These are phyloP conservation scores for Penicillium expansum DNA, from an alignment of 2,329 filamentous ascomycete genomes.

Conservation along the genomic window DNA sequence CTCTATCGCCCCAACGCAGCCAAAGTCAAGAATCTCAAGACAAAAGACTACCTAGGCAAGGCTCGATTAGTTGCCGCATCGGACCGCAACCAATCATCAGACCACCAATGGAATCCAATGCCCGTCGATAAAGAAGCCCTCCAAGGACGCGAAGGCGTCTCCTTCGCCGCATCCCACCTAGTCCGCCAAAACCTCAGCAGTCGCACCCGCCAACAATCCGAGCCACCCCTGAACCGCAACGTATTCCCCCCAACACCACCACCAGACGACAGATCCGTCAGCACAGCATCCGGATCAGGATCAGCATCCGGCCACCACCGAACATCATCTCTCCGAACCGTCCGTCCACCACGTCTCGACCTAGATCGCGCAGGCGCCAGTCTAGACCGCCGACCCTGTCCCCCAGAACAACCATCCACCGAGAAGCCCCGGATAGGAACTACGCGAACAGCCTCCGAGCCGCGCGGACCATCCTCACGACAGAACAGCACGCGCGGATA, in stretches of 20 bases:
- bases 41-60: slow-evolving; percentile 96
- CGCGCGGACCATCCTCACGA: slow-evolving; percentile 44
- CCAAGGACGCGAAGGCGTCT: slow-evolving; percentile 86
- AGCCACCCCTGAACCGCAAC: slow-evolving; percentile 73
- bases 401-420: slow-evolving; percentile 19
- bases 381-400: slow-evolving; percentile 30
- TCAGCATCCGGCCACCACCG: slow-evolving; percentile 29
- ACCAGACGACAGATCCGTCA: slow-evolving; percentile 73
- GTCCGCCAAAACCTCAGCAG: slow-evolving; percentile 82
- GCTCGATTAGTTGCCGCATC: slow-evolving; percentile 88
- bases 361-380: slow-evolving; percentile 33
- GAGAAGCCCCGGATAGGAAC: slow-evolving; percentile 48
- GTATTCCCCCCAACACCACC: slow-evolving; percentile 98
- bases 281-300: slow-evolving; percentile 28
- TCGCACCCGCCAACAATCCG: slow-evolving; percentile 74
- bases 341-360: slow-evolving; percentile 48
- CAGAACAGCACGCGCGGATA: slow-evolving; percentile 31
- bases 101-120: slow-evolving; percentile 80
- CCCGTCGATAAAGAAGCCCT: slow-evolving; percentile 53
- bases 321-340: slow-evolving; percentile 49
- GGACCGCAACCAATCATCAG: slow-evolving; percentile 62
- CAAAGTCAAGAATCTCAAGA: slow-evolving; percentile 97
- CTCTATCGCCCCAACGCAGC: slow-evolving; percentile 95
- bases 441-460: slow-evolving; percentile 52
- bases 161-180: slow-evolving; percentile 87